These are phyloP conservation scores for Penicillium mononematosum DNA, from an alignment of 495 filamentous ascomycete genomes.

Conservation along the genomic window DNA sequence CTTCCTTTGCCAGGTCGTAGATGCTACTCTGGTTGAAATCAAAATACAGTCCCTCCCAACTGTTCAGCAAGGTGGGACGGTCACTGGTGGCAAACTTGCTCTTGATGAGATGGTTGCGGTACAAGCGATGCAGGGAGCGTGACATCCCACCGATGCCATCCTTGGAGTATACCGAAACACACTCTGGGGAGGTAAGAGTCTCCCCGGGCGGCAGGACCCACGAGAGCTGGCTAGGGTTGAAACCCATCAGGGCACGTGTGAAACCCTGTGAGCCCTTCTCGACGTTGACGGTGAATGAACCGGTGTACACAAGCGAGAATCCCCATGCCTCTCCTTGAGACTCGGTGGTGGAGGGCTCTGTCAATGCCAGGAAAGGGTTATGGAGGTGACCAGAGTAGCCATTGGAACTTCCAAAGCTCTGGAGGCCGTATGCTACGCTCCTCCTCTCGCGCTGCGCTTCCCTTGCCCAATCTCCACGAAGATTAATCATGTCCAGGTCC, in stretches of 20 bases:
- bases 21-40: conserved; percentile 49
- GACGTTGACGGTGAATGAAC: conserved; percentile 50
- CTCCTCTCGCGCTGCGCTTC: conserved; percentile 43
- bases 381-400: conserved; percentile 56
- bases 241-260: conserved; percentile 49
- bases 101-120: conserved; percentile 54
- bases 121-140: conserved; percentile 51
- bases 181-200: conserved; percentile 52
- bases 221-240: conserved; percentile 52
- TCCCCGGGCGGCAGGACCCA: conserved; percentile 47
- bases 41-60: conserved; percentile 56
- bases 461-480: conserved; percentile 53
- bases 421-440: conserved; percentile 37
- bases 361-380: conserved; percentile 54
- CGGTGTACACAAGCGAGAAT: conserved; percentile 55
- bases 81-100: conserved; percentile 49
- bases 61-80: conserved; percentile 54
- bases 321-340: conserved; percentile 53
- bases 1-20: conserved; percentile 46
- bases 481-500: conserved; percentile 53
- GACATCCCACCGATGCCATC: conserved; percentile 56
- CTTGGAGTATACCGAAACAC: conserved; percentile 51
- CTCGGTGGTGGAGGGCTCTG: conserved; percentile 51
- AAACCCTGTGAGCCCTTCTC: conserved; percentile 56
- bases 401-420: conserved; percentile 49